phyloP scores from a whole-genome alignment of 768 basidiomycete genomes.

The Xerocomus brunneocitrinus region DNA sequence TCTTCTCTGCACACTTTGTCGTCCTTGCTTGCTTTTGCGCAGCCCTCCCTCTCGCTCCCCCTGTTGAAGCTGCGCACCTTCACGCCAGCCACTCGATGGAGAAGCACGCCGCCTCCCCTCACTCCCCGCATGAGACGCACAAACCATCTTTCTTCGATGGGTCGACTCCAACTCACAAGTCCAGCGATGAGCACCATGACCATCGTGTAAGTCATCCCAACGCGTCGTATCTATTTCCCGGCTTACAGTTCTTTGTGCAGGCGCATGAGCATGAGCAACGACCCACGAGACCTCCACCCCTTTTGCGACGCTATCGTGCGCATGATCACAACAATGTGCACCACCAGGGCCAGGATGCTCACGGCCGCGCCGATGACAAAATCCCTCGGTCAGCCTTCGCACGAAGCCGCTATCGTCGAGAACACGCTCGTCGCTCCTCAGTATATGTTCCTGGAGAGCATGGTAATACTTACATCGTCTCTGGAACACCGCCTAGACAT shows the following conservation, averaged over 20 bases:
- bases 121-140: not conserved
- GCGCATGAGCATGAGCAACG: not conserved
- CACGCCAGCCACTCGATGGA: conserved; percentile 14
- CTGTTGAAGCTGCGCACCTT: conserved; percentile 40
- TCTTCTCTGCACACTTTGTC: conserved; percentile 44
- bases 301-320: conserved; percentile 9
- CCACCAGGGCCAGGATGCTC: not conserved
- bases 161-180: not conserved
- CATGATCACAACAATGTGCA: not conserved
- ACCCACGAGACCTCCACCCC: conserved; percentile 11
- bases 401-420: conserved; percentile 16
- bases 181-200: conserved; percentile 1
- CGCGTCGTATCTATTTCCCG: not conserved
- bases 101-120: conserved; percentile 1
- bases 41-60: conserved; percentile 35
- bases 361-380: conserved; percentile 3
- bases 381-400: conserved; percentile 16
- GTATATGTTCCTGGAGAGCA: conserved; percentile 22
- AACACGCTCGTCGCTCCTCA: conserved; percentile 18
- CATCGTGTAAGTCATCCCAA: conserved; percentile 5
- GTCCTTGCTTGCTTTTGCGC: conserved; percentile 43
- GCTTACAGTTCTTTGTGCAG: not conserved
- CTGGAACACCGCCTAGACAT: conserved; percentile 1
- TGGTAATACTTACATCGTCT: conserved; percentile 26
- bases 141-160: not conserved